Evolutionary conservation across 2,329 filamentous ascomycete species (phyloP), one percentile per base, ranked within the genome.

Genomic region (Phoma sp.): DNA sequence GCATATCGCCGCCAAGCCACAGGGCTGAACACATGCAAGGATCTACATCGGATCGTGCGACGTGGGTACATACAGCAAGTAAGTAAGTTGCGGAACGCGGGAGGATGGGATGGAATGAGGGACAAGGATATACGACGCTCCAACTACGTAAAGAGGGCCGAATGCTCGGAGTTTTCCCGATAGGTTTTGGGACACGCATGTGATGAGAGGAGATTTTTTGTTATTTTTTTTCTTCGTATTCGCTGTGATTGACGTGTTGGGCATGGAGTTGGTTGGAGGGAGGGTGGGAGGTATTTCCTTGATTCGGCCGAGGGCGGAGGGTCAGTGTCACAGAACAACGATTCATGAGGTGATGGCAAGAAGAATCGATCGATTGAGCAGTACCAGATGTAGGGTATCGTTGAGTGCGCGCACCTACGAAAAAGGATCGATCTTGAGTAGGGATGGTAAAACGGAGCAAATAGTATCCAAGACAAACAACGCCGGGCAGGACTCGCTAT

Each of bases 401-500:
- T 42, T 23, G 7, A 12, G 9, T 28, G 2, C 42, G 29, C 18
- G 46, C 36, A 17, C 29, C 3, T 36, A 25, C n/a, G 20, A 20
- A 20, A 47, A 32, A 23, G 26, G 5, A 12, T 36, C 10, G 36
- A 15, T 21, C 29, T 47, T 21, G 21, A 30, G 36, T 46, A 42
- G 47, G 15, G 47, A 38, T 33, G n/a, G 36, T 25, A 32, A 14
- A 14, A 18, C 0, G 17, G 23, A 21, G n/a, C 12, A 23, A 43
- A 15, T 2, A 21, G 18, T 14, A 47, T 15, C n/a, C 9, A 42
- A 30, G 28, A 11, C 28, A 40, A 40, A 14, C 11, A 53, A 47
- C 43, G 43, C 43, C 50, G n/a, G 32, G 26, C 43, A 20, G 26
- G 38, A 53, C 50, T 43, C 42, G 50, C 43, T 47, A 25, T 53